phyloP scores from a whole-genome alignment of 352 stramenopile species.

The Elongisporangium prolatum region DNA sequence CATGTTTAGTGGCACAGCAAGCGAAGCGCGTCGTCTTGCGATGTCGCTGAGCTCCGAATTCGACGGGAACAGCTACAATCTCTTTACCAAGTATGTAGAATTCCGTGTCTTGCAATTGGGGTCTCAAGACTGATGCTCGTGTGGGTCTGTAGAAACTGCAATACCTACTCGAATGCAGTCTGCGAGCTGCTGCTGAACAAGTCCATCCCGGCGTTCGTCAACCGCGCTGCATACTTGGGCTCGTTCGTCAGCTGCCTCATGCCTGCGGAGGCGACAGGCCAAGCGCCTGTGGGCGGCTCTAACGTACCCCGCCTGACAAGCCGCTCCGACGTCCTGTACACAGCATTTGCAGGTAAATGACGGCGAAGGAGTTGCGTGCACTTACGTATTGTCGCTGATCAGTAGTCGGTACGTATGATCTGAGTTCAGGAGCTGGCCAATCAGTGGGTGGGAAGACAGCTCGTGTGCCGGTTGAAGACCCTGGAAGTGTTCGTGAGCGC shows the following conservation, averaged over 20 bases:
- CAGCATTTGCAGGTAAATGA: constrained; percentile 52
- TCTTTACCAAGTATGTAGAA: constrained; percentile 76
- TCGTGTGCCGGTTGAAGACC: neutral
- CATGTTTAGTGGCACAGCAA: constrained; percentile 76
- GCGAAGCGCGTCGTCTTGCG: constrained; percentile 78
- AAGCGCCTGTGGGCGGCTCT: constrained; percentile 58
- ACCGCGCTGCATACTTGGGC: constrained; percentile 91
- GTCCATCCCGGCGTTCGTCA: constrained; percentile 88
- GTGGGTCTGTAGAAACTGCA: constrained; percentile 81
- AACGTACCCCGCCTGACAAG: constrained; percentile 11
- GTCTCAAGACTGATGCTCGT: neutral
- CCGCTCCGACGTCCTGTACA: constrained; percentile 43
- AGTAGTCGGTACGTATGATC: neutral
- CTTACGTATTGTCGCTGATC: neutral
- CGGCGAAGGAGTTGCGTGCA: neutral
- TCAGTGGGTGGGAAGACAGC: neutral
- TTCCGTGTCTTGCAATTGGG: neutral
- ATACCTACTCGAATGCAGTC: constrained; percentile 90
- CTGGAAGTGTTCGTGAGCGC: neutral
- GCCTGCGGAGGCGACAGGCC: constrained; percentile 38
- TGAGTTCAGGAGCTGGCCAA: neutral
- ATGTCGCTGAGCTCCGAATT: constrained; percentile 87
- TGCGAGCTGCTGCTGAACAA: constrained; percentile 77
- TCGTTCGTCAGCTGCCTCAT: constrained; percentile 85
- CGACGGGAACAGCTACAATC: constrained; percentile 86